Evolutionary conservation across 257 asterid species (phyloP), one percentile per base, ranked within the genome.

Genomic region (Solanum bulbocastanum): DNA sequence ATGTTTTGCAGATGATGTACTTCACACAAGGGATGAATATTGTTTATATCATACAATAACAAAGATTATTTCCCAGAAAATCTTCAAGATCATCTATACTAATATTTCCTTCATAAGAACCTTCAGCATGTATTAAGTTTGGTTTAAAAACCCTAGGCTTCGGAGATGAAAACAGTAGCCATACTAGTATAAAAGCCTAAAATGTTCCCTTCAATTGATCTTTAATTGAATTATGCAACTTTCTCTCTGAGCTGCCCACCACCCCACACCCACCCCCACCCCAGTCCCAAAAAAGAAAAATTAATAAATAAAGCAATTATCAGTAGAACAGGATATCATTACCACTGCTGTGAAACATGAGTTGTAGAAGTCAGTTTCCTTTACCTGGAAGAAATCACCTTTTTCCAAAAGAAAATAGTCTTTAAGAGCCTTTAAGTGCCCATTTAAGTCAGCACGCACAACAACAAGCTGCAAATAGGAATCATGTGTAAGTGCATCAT

Each of bases 341-440:
- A 32, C 33, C 85, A 49, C 2, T 12, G 18, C 69, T 49, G 44
- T 49, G 30, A 82, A 82, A 86, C 84, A 73, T 46, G 44, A 73
- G 60, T 73, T 33, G 74, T 32, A 69, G 71, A 86, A 75, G 36
- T 74, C 83, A 88, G 68, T 44, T 33, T 58, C 56, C 76, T 83
- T 27, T 93, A 95, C 99, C 99, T 96, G 99, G 90, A 97, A 97
- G 90, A 97, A 95, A 88, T 97, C 99, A 35, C 99, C 99, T 92
- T 97, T 97, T 60, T 98, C 99, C 88, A 97, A 89, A 89, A 97
- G 99, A 92, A 96, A 96, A 94, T 97, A 97, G 89, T 96, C 99
- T 93, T 96, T 97, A 79, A 97, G 98, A 87, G 99, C 99, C 91
- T 92, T 96, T 92, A 97, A 92, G 93, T 97, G 99, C 83, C 99